Evolutionary conservation across 2,329 filamentous ascomycete species (phyloP).

Genomic region (Aureobasidium namibiae): DNA sequence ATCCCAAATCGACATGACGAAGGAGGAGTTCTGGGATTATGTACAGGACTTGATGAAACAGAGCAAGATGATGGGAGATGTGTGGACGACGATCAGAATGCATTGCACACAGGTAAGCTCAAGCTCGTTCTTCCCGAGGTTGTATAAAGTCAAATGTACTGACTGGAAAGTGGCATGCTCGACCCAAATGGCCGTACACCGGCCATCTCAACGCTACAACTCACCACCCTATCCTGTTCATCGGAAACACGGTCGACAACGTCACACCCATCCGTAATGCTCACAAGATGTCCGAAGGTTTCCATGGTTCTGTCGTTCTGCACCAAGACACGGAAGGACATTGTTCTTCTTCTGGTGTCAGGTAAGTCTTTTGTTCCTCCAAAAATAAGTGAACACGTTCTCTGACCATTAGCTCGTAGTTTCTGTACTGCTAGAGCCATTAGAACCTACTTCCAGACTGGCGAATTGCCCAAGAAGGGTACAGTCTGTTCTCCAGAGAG

Average conservation of each 20-base stretch:
- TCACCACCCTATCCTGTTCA: constrained; percentile 48
- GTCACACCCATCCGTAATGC: constrained; percentile 48
- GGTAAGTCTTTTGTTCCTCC: not conserved
- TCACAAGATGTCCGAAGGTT: constrained; percentile 33
- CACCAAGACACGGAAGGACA: constrained; percentile 33
- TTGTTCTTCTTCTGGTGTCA: constrained; percentile 21
- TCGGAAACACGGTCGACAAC: constrained; percentile 51
- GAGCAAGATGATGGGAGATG: constrained; percentile 26
- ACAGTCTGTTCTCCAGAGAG: constrained; percentile 30
- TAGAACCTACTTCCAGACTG: constrained; percentile 35
- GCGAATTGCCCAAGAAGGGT: constrained; percentile 28
- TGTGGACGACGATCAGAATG: constrained; percentile 29
- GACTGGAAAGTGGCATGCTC: constrained; percentile 15
- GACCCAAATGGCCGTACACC: constrained; percentile 17
- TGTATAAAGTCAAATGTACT: not conserved
- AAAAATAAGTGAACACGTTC: not conserved
- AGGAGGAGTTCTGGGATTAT: constrained; percentile 17
- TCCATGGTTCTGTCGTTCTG: constrained; percentile 38
- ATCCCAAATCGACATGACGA: constrained; percentile 19
- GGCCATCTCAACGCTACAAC: constrained; percentile 31
- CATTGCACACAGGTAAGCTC: constrained; percentile 24
- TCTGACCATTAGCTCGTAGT: constrained; percentile 16
- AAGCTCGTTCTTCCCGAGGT: not conserved
- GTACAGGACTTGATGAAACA: constrained; percentile 21
- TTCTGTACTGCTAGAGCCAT: constrained; percentile 30